Evolutionary conservation across 306 rosid genomes (phyloP), one percentile per base, ranked within the genome.

Genomic region (Quercus suber): DNA sequence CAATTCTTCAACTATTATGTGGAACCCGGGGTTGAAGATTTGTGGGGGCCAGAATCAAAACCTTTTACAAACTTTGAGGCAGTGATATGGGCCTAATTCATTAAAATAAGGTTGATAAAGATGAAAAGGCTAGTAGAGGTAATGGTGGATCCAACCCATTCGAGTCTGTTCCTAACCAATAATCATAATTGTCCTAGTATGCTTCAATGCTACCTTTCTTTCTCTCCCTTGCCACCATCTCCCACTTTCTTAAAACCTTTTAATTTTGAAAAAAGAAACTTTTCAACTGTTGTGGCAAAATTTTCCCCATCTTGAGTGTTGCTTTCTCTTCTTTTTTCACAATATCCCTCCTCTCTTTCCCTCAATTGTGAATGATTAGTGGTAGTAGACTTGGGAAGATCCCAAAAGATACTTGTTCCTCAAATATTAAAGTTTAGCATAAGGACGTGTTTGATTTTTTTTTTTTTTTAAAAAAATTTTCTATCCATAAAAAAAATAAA

Each of bases 141-240:
- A 35, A 72, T 56, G 89, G 91, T 89, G 93, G 93, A 86, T 82
- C 91, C 91, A 88, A 84, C 87, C 89, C 88, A 88, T 89, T 76
- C 60, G 81, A 83, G 69, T 64, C 82, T 89, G 84, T 80, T 77
- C 83, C 87, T 74, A 81, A 86, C 53, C 49, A 68, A 61, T 74
- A 83, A 77, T 74, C 84, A 88, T 86, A 73, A 89, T 89, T 89
- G 88, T 81, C 82, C 45, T 83, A 80, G 88, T 69, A 77, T 51
- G 76, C 89, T 82, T 79, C 78, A 71, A 59, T 55, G 74, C 83
- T 65, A 60, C 77, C 82, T 79, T 83, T 67, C 81, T 41, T 41
- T 41, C 45, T 41, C 45, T 70, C 79, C 74, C 82, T 78, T 79
- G 79, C 79, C 84, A 73, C 83, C 83, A 76, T 37, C 81, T 73